Conservation (phyloP, 768 basidiomycete genomes). For the Megacollybia marginata region DNA sequence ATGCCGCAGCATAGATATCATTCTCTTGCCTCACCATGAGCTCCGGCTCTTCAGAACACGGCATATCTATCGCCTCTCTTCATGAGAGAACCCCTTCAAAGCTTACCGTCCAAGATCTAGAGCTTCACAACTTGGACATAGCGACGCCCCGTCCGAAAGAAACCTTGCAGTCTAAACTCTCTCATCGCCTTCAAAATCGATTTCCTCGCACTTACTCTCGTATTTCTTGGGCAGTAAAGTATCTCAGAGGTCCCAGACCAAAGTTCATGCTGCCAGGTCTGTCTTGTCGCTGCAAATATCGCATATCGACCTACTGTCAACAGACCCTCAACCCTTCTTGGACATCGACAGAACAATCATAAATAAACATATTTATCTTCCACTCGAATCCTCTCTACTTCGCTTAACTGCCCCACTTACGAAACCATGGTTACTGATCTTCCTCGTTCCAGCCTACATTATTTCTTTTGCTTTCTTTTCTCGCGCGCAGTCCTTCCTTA, state of each 20-base stretch:
- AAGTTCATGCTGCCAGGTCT: constrained; percentile 43
- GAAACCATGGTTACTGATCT: constrained; percentile 42
- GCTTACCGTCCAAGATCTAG: neutral
- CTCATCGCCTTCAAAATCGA: constrained; percentile 7
- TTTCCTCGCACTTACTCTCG: constrained; percentile 13
- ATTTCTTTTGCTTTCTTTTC: constrained; percentile 67
- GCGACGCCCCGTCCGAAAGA: constrained; percentile 6
- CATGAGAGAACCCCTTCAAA: too few relatives aligned
- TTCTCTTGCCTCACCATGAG: too few relatives aligned
- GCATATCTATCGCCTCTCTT: neutral
- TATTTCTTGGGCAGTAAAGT: constrained; percentile 19
- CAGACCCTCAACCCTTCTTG: constrained; percentile 51
- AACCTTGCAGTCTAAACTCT: constrained; percentile 7
- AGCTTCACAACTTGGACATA: constrained; percentile 1
- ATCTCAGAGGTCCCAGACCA: constrained; percentile 56
- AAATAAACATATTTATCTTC: constrained; percentile 27
- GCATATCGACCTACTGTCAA: constrained; percentile 1
- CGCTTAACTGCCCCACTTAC: constrained; percentile 46
- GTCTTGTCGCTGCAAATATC: constrained; percentile 11
- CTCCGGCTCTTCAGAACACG: neutral
- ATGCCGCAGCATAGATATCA: too few relatives aligned
- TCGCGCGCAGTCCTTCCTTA: constrained; percentile 65
- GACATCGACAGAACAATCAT: constrained; percentile 37
- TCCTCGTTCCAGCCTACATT: constrained; percentile 58
- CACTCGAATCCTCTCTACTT: constrained; percentile 50